phyloP scores from a whole-genome alignment of 2,329 filamentous ascomycete species.

The Cryphonectria nitschkei region DNA sequence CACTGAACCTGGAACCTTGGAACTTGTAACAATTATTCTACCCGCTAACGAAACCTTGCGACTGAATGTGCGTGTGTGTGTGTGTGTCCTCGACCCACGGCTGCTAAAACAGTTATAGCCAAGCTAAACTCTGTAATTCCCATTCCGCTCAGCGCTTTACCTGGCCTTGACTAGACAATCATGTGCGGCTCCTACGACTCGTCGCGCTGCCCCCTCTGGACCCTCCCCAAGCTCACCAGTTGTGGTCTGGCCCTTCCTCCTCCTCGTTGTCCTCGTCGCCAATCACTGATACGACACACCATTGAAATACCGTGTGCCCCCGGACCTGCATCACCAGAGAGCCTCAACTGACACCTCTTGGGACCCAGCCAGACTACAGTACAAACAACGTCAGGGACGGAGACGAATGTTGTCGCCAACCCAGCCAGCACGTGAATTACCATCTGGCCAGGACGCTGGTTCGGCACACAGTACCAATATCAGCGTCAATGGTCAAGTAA shows the following conservation, averaged over 20 bases:
- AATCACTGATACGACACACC: background rate
- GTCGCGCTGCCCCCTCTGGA: background rate
- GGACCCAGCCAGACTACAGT: background rate
- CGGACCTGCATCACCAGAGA: slow-evolving; percentile 1
- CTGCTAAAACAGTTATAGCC: background rate
- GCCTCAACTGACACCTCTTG: background rate
- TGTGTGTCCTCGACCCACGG: background rate
- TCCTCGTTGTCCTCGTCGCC: background rate
- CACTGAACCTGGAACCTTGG: background rate
- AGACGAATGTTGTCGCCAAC: background rate
- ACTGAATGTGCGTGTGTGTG: background rate
- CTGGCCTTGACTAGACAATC: background rate
- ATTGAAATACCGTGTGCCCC: background rate
- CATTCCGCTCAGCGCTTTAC: background rate
- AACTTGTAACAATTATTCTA: background rate
- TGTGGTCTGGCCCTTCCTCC: background rate
- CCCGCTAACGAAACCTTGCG: background rate
- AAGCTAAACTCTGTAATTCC: background rate
- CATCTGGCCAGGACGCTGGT: background rate
- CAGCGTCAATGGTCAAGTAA: slow-evolving; percentile 8
- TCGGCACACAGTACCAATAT: background rate
- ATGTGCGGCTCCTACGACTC: background rate
- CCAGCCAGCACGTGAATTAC: background rate
- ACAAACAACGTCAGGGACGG: background rate
- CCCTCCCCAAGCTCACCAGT: background rate